Evolutionary conservation across 2,329 filamentous ascomycete species (phyloP).

Genomic region (Dactylellina cionopaga): DNA sequence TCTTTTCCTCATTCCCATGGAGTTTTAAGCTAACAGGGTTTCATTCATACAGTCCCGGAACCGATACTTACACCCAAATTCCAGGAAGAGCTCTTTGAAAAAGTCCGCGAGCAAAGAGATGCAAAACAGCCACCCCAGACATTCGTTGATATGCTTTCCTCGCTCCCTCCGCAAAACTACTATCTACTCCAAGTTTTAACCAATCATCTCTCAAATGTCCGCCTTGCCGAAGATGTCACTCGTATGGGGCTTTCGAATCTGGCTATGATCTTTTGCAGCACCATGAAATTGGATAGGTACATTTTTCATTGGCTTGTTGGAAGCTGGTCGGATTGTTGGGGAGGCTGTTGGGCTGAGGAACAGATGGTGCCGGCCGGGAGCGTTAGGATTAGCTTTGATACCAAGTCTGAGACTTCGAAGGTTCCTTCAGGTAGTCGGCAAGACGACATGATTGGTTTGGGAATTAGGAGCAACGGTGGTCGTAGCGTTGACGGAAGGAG

Average conservation of each 20-base stretch:
- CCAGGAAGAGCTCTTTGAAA: slow-evolving; percentile 57
- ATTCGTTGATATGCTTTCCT: slow-evolving; percentile 56
- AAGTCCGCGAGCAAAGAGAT: slow-evolving; percentile 56
- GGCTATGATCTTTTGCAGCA: slow-evolving; percentile 58
- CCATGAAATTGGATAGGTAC: slow-evolving; percentile 57
- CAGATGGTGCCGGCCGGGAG: slow-evolving; percentile 18
- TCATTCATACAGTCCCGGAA: slow-evolving; percentile 53
- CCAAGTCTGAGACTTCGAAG: slow-evolving; percentile 21
- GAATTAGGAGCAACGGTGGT: slow-evolving; percentile 32
- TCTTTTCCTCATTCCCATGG: neutral
- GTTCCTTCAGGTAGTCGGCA: slow-evolving; percentile 10
- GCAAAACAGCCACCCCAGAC: slow-evolving; percentile 54
- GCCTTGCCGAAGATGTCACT: slow-evolving; percentile 56
- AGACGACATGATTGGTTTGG: slow-evolving; percentile 32
- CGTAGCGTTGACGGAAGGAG: slow-evolving; percentile 25
- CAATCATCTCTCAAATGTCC: slow-evolving; percentile 56
- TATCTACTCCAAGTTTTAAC: slow-evolving; percentile 57
- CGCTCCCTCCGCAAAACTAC: slow-evolving; percentile 57
- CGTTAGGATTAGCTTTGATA: slow-evolving; percentile 30
- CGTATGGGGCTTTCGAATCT: slow-evolving; percentile 57
- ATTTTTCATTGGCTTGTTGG: slow-evolving; percentile 57
- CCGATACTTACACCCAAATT: slow-evolving; percentile 56
- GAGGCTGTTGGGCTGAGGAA: slow-evolving; percentile 56
- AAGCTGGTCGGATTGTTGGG: slow-evolving; percentile 57
- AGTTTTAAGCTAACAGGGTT: neutral